phyloP scores from a whole-genome alignment of 495 filamentous ascomycete species.

The Tetracladium setigerum region DNA sequence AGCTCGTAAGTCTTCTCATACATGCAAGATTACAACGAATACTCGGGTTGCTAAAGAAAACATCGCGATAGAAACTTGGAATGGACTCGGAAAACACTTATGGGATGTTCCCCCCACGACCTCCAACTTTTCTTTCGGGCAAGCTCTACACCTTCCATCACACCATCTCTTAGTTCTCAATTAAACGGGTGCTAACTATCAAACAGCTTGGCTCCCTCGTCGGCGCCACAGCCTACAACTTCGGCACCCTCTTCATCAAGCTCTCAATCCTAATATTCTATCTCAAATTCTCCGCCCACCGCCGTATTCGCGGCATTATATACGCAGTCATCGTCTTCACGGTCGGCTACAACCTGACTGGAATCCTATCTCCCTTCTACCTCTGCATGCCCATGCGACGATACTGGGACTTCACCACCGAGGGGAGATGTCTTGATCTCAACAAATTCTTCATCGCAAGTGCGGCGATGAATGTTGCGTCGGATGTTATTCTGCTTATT shows the following conservation, averaged over 20 bases:
- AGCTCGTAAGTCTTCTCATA: slow-evolving; percentile 3
- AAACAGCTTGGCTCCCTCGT: slow-evolving; percentile 16
- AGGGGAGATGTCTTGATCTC: slow-evolving; percentile 17
- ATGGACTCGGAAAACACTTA: slow-evolving; percentile 6
- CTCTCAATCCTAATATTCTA: slow-evolving; percentile 72
- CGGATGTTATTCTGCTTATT: slow-evolving; percentile 7
- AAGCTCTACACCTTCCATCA: neutral
- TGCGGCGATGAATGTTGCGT: slow-evolving; percentile 16
- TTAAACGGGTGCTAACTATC: neutral
- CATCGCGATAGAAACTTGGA: slow-evolving; percentile 3
- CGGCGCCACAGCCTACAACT: slow-evolving; percentile 18
- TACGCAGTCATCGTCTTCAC: slow-evolving; percentile 20
- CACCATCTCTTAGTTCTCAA: neutral
- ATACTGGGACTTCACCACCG: slow-evolving; percentile 20
- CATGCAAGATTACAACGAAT: neutral
- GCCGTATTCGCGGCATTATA: slow-evolving; percentile 15
- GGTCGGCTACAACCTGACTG: slow-evolving; percentile 18
- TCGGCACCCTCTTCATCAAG: slow-evolving; percentile 49
- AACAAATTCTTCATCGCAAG: slow-evolving; percentile 8
- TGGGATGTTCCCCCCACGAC: slow-evolving; percentile 9
- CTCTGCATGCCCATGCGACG: slow-evolving; percentile 19
- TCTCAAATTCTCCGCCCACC: slow-evolving; percentile 7
- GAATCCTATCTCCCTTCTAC: slow-evolving; percentile 18
- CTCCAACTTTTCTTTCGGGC: slow-evolving; percentile 1
- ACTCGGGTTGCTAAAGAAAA: no score